Evolutionary conservation across 148 eudicot species (phyloP), one percentile per base, ranked within the genome.

Genomic region (Persicaria tinctoria): DNA sequence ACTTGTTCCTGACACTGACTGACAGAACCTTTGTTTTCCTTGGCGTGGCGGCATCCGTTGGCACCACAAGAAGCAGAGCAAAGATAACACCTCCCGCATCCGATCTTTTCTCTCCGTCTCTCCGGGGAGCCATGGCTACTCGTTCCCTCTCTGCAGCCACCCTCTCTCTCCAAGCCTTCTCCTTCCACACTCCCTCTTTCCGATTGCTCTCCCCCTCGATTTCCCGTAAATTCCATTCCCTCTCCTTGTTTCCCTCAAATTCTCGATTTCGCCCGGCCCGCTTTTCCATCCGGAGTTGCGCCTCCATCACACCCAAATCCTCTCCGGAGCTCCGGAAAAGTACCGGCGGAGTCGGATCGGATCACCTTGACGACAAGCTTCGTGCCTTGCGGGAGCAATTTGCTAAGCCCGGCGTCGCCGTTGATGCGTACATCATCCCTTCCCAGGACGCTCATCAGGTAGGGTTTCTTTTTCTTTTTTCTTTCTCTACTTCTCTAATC

Each of bases 361-460:
- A 69, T 62, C 54, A 70, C 11, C 78, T 63, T 0, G 97, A 92
- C 50, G 83, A 78, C 17, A 95, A 92, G 84, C 93, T 95, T 1
- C 77, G 78, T 10, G 87, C 89, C 5, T 82, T 95, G 49, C 89
- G 98, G 3, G 86, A 86, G 75, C 86, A 89, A 3, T 92, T 95
- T 70, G 10, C 81, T 46, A 90, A 82, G 76, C 96, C 97, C 2
- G 80, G 81, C 18, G 66, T 90, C 56, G 84, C 85, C 49, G 81
- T 95, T 62, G 97, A 95, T 75, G 98, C 97, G 46, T 95, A 92
- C 68, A 82, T 92, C 72, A 82, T 92, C 72, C 97, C 98, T 76
- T 95, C 98, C 49, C 98, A 95, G 74, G 98, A 95, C 62, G 97
- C 98, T 76, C 98, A 95, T 77, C 98, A 95, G 96, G 98, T 92